These are phyloP conservation scores for Emericellopsis cladophorae DNA, from an alignment of 2,329 filamentous ascomycete genomes.

Conservation along the genomic window DNA sequence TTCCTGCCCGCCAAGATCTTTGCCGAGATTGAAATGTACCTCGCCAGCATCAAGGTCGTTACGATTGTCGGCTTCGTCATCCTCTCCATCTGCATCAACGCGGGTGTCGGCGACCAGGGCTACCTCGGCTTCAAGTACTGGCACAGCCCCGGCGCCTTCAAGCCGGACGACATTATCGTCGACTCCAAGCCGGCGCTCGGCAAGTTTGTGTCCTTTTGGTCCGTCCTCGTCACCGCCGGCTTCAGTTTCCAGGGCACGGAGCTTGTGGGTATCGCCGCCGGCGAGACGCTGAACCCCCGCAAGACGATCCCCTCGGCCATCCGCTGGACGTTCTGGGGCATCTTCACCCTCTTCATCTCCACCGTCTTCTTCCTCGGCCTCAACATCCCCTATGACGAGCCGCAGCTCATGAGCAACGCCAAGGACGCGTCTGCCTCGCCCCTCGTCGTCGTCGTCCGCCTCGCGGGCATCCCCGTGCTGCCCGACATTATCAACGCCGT, in stretches of 20 bases:
- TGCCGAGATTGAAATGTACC: conserved; percentile 69
- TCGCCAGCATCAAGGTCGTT: conserved; percentile 64
- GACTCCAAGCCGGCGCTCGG: conserved; percentile 39
- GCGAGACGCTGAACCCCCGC: conserved; percentile 60
- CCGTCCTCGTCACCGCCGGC: conserved; percentile 49
- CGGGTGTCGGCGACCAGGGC: conserved; percentile 55
- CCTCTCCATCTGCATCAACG: conserved; percentile 63
- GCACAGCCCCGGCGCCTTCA: conserved; percentile 55
- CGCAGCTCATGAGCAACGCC: conserved; percentile 33
- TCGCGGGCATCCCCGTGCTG: conserved; percentile 51
- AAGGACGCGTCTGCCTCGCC: conserved; percentile 53
- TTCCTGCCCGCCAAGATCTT: conserved; percentile 61
- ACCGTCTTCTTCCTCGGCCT: conserved; percentile 61
- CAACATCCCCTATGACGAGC: conserved; percentile 51
- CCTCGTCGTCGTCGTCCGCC: conserved; percentile 45
- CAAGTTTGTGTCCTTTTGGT: conserved; percentile 58
- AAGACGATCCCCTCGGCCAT: conserved; percentile 63
- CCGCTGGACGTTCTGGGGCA: conserved; percentile 62
- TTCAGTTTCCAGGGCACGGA: conserved; percentile 64
- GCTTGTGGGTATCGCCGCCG: conserved; percentile 66
- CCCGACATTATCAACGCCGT: conserved; percentile 66
- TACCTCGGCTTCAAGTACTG: conserved; percentile 66
- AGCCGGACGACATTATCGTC: conserved; percentile 25
- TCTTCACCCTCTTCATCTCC: conserved; percentile 54
- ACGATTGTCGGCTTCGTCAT: conserved; percentile 66